Percentiles rank a stretch among this genome's conserved stretches.
Conservation (phyloP, 2,329 filamentous ascomycete species). For the Mariannaea sp. region DNA sequence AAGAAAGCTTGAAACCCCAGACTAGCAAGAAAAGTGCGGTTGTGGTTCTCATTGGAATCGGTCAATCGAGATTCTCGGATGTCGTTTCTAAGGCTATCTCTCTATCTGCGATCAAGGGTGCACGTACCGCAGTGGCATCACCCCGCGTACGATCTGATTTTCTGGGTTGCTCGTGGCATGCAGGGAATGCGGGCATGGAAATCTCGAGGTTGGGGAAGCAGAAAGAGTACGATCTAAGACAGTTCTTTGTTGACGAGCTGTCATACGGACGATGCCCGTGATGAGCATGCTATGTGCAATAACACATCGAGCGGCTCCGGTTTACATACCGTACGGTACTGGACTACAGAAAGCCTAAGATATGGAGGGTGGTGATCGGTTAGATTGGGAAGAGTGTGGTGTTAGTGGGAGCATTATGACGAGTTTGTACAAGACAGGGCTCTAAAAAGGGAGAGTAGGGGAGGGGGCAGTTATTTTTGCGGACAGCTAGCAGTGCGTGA, state of each 20-base stretch:
- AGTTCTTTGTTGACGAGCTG: slow-evolving; percentile 9
- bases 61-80: slow-evolving; percentile 18
- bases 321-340: too few relatives aligned
- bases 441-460: too few relatives aligned
- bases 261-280: slow-evolving; percentile 18
- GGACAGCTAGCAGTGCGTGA: background rate
- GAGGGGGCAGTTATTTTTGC: too few relatives aligned
- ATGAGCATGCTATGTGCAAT: background rate
- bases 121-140: slow-evolving; percentile 27
- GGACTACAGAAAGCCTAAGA: background rate
- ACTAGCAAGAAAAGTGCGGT: slow-evolving; percentile 6
- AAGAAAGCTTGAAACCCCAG: slow-evolving; percentile 4
- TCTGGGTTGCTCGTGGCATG: slow-evolving; percentile 21
- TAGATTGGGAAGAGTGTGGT: slow-evolving; percentile 6
- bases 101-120: slow-evolving; percentile 20
- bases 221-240: slow-evolving; percentile 16
- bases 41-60: slow-evolving; percentile 20
- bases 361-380: slow-evolving; percentile 1
- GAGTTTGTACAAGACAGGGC: slow-evolving; percentile 3
- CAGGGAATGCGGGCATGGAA: slow-evolving; percentile 18
- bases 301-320: slow-evolving; percentile 31
- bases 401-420: slow-evolving; percentile 8
- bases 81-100: slow-evolving; percentile 16
- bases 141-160: slow-evolving; percentile 24
- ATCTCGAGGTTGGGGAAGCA: background rate